Base-by-base conservation (phyloP, 208 protist genomes). In the Herpetomonas tarakana region DNA sequence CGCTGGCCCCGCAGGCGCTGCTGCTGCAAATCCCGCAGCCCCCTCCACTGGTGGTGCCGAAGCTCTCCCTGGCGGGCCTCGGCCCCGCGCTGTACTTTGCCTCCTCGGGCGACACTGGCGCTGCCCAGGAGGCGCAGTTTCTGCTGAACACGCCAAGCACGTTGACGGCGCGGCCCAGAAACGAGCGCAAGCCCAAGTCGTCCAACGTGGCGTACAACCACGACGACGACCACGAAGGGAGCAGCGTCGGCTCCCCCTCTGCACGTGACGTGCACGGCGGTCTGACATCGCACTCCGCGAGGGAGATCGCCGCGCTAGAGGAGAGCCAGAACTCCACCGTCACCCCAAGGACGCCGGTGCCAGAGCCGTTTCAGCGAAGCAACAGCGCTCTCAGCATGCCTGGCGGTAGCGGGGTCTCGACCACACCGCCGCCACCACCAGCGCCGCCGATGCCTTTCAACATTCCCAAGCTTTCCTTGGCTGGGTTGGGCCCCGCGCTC, bases 51-150 rank as follows among this genome's bases (percentile, higher is more conserved):
- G 28, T 47, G 51, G 59, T 92, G 28, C 79, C 85, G 1, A 71
- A 64, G 54, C 76, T 92, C 25, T 67, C 70, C 24, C 62, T 92
- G 29, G 71, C 55, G 11, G 45, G 59, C 30, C 52, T 87, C 19
- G 66, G 71, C 3, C 81, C 76, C 1, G 72, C 86, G 29, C 61
- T 81, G 55, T 89, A 89, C 71, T 89, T 78, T 46, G 63, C 69
- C 19, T 86, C 80, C 19, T 80, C 52, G 28, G 82, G 80, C 12
- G 86, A 88, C 39, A 87, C 76, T 0, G 76, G 71, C 22, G 74
- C 63, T 18, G 52, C 59, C 14, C 70, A 71, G 53, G 35, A 41
- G 14, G 35, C 35, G 35, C 35, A 16, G 50, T 3, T 54, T 3
- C 19, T 54, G 50, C 24, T 24, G 24, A 9, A 16, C 19, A 18